phyloP scores from a whole-genome alignment of 352 stramenopile species.

The Globisporangium sylvaticum region DNA sequence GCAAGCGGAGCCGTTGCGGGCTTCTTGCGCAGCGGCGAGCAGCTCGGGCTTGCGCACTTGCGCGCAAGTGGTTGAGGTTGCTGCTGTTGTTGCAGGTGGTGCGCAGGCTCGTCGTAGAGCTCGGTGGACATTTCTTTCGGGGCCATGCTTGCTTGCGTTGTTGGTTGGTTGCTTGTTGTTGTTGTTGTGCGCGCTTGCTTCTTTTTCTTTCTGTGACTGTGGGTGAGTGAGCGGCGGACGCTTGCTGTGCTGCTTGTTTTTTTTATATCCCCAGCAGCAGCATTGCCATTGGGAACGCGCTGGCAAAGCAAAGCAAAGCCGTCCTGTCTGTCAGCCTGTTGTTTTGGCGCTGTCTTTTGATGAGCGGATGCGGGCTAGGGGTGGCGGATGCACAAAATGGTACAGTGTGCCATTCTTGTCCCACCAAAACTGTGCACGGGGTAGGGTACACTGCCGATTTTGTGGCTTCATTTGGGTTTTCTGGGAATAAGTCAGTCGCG shows the following conservation, averaged over 20 bases:
- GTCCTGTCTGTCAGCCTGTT: conserved; percentile 1
- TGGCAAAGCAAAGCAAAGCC: background rate
- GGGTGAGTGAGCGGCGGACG: conserved; percentile 1
- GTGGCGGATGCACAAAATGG: background rate
- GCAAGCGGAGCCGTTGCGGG: background rate
- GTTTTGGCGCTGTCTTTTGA: background rate
- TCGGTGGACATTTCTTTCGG: conserved; percentile 31
- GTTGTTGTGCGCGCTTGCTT: conserved; percentile 3
- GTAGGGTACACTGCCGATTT: conserved; percentile 4
- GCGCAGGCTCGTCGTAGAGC: conserved; percentile 11
- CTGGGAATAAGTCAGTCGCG: background rate
- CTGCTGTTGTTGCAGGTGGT: background rate
- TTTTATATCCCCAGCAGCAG: conserved; percentile 2
- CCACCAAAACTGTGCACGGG: background rate
- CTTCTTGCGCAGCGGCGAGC: conserved; percentile 9
- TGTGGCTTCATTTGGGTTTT: conserved; percentile 9
- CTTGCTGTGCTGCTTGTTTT: conserved; percentile 4
- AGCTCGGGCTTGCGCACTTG: background rate
- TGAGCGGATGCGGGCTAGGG: no score
- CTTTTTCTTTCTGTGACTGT: conserved; percentile 6
- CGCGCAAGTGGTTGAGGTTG: background rate
- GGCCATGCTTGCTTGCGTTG: conserved; percentile 13
- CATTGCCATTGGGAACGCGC: background rate
- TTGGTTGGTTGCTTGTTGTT: background rate
- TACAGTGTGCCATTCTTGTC: conserved; percentile 6